These are phyloP conservation scores for Solanum dulcamara DNA, from an alignment of 257 asterid species.

Conservation along the genomic window DNA sequence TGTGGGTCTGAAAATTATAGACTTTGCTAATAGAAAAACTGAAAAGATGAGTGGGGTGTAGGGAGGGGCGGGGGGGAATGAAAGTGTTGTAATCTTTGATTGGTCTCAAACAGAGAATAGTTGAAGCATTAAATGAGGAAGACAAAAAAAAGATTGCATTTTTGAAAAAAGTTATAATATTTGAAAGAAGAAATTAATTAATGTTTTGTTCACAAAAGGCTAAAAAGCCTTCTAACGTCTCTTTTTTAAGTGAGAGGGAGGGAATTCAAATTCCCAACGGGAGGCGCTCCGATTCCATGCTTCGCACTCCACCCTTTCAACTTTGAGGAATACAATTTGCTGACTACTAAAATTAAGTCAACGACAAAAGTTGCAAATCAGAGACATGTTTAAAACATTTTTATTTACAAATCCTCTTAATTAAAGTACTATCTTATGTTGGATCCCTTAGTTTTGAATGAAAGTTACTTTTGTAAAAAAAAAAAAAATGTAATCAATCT, in stretches of 20 bases:
- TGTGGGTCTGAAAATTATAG: not conserved
- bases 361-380: not conserved
- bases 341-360: not conserved
- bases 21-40: not conserved
- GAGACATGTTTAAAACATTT: not conserved
- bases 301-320: not conserved
- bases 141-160: not conserved
- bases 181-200: not conserved
- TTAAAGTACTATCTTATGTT: not conserved
- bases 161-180: not conserved
- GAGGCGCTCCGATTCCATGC: not conserved
- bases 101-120: not conserved
- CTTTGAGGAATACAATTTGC: not conserved
- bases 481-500: no score
- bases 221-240: not conserved
- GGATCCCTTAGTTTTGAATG: not conserved
- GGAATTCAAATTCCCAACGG: not conserved
- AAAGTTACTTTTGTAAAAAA: not conserved
- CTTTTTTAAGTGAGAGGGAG: not conserved
- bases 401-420: not conserved
- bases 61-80: not conserved
- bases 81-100: not conserved
- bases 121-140: not conserved
- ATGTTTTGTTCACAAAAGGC: not conserved
- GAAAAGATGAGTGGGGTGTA: not conserved